A percentile compares a stretch with the other conserved stretches of the same genome.
Conservation (phyloP, 805 yeast genomes). For the Cyberlindnera amylophila region DNA sequence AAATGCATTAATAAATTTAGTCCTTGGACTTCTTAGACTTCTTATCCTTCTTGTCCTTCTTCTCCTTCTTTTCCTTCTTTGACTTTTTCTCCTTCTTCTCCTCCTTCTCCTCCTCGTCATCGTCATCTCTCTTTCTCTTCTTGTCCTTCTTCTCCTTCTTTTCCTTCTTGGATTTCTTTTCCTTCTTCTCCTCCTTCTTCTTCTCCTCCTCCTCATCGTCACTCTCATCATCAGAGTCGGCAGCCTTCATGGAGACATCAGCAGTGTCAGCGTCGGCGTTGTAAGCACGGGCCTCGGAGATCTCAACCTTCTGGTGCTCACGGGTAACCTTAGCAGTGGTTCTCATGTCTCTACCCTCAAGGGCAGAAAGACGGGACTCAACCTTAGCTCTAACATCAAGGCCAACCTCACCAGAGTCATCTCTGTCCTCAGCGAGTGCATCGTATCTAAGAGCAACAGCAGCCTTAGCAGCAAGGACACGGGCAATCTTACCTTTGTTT, state of each 20-base stretch:
- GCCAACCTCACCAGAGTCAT: slow-evolving; percentile 93
- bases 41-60: slow-evolving; percentile 20
- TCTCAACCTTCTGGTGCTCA: slow-evolving; percentile 81
- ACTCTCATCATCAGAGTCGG: slow-evolving; percentile 36
- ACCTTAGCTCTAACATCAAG: slow-evolving; percentile 87
- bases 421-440: slow-evolving; percentile 95
- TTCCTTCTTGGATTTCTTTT: slow-evolving; percentile 33
- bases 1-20: slow-evolving; percentile 1
- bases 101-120: slow-evolving; percentile 34
- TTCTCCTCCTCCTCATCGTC: slow-evolving; percentile 37
- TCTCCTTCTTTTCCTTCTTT: slow-evolving; percentile 19
- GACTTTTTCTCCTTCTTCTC: slow-evolving; percentile 27
- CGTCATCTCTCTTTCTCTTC: slow-evolving; percentile 17
- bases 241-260: slow-evolving; percentile 29
- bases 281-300: slow-evolving; percentile 81
- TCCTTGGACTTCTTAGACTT: slow-evolving; percentile 20
- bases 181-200: slow-evolving; percentile 33
- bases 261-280: slow-evolving; percentile 87
- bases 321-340: slow-evolving; percentile 80
- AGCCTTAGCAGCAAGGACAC: slow-evolving; percentile 98
- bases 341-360: slow-evolving; percentile 96
- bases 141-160: slow-evolving; percentile 33
- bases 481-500: slow-evolving; percentile 98
- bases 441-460: slow-evolving; percentile 96
- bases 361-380: slow-evolving; percentile 87